phyloP scores from a whole-genome alignment of 1,139 yeast genomes.

The Taphrina betulina region DNA sequence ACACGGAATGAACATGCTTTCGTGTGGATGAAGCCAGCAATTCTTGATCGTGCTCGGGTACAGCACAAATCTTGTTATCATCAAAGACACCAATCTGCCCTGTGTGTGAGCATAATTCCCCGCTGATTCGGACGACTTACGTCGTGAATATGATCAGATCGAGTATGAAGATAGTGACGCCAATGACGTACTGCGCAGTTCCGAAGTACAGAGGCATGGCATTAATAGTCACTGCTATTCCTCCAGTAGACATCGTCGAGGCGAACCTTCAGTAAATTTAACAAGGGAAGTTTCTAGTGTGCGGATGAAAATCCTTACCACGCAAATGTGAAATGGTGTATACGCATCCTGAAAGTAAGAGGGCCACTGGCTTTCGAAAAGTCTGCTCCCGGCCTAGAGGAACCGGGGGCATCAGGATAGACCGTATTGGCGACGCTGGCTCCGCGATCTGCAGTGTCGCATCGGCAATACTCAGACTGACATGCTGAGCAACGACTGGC shows the following conservation, averaged over 20 bases:
- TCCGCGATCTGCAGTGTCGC: too few relatives aligned
- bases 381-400: too few relatives aligned
- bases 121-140: conserved; percentile 2
- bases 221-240: conserved; percentile 19
- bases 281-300: too few relatives aligned
- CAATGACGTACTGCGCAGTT: conserved; percentile 7
- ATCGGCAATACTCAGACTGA: too few relatives aligned
- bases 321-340: conserved; percentile 30
- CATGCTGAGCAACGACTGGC: too few relatives aligned
- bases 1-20: conserved; percentile 23
- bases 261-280: too few relatives aligned
- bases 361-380: too few relatives aligned
- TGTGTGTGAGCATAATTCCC: too few relatives aligned
- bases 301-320: too few relatives aligned
- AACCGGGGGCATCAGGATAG: conserved; percentile 13
- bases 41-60: conserved; percentile 23
- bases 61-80: conserved; percentile 16
- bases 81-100: neutral
- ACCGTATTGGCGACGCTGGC: neutral
- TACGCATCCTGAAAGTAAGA: conserved; percentile 1
- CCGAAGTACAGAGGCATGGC: conserved; percentile 12
- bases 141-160: conserved; percentile 11
- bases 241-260: conserved; percentile 32
- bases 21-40: conserved; percentile 25
- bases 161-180: conserved; percentile 4